A percentile compares a stretch with the other conserved stretches of the same genome.
Evolutionary conservation across 2,329 filamentous ascomycete species (phyloP).

Genomic region (Exophiala oligosperma): DNA sequence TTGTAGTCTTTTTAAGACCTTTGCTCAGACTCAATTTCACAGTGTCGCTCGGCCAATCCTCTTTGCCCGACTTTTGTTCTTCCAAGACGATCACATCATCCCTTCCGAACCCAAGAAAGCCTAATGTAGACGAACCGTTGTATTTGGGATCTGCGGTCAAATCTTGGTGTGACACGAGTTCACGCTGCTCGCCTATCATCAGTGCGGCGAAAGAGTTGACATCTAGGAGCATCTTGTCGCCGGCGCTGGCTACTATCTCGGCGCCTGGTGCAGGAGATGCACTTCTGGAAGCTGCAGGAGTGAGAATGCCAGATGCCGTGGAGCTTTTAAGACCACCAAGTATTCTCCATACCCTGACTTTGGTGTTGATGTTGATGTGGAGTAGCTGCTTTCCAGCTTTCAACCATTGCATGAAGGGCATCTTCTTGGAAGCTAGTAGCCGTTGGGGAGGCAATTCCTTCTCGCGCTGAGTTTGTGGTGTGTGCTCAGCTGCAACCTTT

Average conservation of each 20-base stretch:
- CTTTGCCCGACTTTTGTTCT: constrained; percentile 57
- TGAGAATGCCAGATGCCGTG: constrained; percentile 44
- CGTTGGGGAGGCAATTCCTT: constrained; percentile 62
- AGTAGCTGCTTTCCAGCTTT: constrained; percentile 68
- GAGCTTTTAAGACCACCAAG: constrained; percentile 42
- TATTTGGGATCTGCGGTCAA: constrained; percentile 72
- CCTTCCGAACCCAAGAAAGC: constrained; percentile 65
- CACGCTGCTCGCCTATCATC: constrained; percentile 63
- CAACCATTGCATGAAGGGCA: constrained; percentile 72
- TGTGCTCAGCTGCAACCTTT: constrained; percentile 67
- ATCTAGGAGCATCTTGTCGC: constrained; percentile 60
- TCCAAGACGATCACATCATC: constrained; percentile 82
- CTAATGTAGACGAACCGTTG: constrained; percentile 70
- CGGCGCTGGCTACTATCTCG: constrained; percentile 42
- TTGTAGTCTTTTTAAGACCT: constrained; percentile 39
- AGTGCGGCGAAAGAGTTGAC: constrained; percentile 63
- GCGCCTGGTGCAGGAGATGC: constrained; percentile 45
- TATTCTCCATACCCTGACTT: constrained; percentile 75
- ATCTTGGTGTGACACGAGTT: constrained; percentile 64
- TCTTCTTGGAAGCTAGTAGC: constrained; percentile 70
- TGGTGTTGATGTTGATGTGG: constrained; percentile 67
- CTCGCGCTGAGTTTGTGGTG: constrained; percentile 61
- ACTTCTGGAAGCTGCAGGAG: constrained; percentile 45
- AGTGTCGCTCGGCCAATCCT: constrained; percentile 22
- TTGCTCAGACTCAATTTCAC: constrained; percentile 14